Percentiles rank a stretch among this genome's conserved stretches.
phyloP scores from a whole-genome alignment of 139 green algal genomes.

The Monoraphidium neglectum region DNA sequence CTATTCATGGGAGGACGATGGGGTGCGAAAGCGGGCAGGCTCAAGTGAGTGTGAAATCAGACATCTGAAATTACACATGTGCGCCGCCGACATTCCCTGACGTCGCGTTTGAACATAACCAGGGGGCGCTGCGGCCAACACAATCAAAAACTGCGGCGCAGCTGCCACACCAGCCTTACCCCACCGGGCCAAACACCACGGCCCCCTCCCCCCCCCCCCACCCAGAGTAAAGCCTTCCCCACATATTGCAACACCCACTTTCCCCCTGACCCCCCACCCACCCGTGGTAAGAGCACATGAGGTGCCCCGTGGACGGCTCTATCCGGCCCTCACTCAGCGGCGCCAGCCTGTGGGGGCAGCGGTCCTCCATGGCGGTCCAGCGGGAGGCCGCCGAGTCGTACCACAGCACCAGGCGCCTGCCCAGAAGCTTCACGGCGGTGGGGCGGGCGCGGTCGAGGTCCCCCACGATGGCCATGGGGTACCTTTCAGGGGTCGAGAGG shows the following conservation, averaged over 20 bases:
- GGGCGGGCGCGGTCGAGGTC: conserved; percentile 24
- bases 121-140: too few relatives aligned
- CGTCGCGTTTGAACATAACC: too few relatives aligned
- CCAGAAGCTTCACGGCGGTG: conserved; percentile 33
- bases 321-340: conserved; percentile 42
- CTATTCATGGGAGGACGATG: too few relatives aligned
- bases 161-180: too few relatives aligned
- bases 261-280: background rate
- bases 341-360: conserved; percentile 26
- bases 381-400: conserved; percentile 32
- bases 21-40: too few relatives aligned
- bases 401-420: conserved; percentile 39
- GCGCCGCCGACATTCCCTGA: too few relatives aligned
- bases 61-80: too few relatives aligned
- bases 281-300: conserved; percentile 43
- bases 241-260: background rate
- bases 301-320: conserved; percentile 24
- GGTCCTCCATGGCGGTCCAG: background rate
- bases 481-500: conserved; percentile 5
- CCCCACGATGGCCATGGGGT: conserved; percentile 21
- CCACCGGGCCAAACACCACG: too few relatives aligned
- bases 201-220: too few relatives aligned
- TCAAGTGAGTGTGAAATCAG: too few relatives aligned
- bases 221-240: background rate
- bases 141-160: too few relatives aligned